These are phyloP conservation scores for Aspergillus sp. DNA, from an alignment of 2,329 filamentous ascomycete species.

Conservation along the genomic window DNA sequence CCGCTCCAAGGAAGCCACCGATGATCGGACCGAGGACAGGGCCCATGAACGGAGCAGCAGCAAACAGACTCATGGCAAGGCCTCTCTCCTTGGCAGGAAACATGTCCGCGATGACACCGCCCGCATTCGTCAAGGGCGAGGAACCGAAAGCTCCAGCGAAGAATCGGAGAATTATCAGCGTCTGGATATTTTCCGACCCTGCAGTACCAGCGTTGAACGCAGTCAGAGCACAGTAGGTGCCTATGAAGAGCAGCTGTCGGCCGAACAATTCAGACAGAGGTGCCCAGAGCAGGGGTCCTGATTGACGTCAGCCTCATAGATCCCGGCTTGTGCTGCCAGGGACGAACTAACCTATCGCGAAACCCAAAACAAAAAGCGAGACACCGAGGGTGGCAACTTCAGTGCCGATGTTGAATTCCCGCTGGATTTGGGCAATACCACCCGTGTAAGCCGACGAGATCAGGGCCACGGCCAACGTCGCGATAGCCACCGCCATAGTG, in stretches of 20 bases:
- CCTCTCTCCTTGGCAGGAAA: slow-evolving; percentile 47
- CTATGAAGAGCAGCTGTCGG: slow-evolving; percentile 26
- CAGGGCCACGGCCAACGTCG: slow-evolving; percentile 35
- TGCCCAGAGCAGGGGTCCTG: slow-evolving; percentile 37
- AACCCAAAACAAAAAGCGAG: slow-evolving; percentile 39
- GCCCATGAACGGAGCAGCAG: slow-evolving; percentile 58
- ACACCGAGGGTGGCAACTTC: slow-evolving; percentile 35
- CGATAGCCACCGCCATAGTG: slow-evolving; percentile 28
- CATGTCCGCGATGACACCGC: slow-evolving; percentile 55
- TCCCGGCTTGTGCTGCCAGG: neutral
- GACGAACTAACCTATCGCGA: slow-evolving; percentile 27
- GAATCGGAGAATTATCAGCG: slow-evolving; percentile 58
- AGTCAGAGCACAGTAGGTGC: slow-evolving; percentile 37
- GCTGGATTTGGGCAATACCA: slow-evolving; percentile 26
- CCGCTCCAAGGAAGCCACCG: slow-evolving; percentile 57
- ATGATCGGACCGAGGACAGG: slow-evolving; percentile 57
- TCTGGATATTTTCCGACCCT: slow-evolving; percentile 48
- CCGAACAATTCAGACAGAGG: slow-evolving; percentile 31
- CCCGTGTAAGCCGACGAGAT: slow-evolving; percentile 37
- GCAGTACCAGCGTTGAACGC: slow-evolving; percentile 54
- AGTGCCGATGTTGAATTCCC: slow-evolving; percentile 24
- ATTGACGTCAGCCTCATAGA: neutral
- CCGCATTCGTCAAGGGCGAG: slow-evolving; percentile 53
- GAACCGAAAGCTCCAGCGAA: slow-evolving; percentile 55
- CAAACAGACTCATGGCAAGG: slow-evolving; percentile 54